Base-by-base conservation (phyloP, 805 yeast species). In the Zygosaccharomyces rouxii region DNA sequence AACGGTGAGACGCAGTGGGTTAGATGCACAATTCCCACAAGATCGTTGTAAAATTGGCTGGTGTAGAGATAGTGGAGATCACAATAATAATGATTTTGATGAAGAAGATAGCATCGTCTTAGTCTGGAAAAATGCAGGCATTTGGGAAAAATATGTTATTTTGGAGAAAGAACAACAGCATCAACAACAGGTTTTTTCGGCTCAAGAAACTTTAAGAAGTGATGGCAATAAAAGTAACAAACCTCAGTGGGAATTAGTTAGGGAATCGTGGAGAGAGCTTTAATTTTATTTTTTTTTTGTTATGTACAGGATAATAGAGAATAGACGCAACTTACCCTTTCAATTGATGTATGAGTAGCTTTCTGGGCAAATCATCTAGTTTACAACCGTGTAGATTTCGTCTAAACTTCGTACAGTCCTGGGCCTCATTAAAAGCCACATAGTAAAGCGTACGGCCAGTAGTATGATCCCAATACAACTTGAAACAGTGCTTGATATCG, bases 61-160 rank as follows among this genome's bases (percentile, higher is more conserved):
- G 69, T 60, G 63, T 37, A 50, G 35, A 38, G 50, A 55, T 44
- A 33, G 41, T 13, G 37, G 44, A 13, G 35, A 38, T 16, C 44
- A 46, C 14, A 30, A 35, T 29, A 49, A 49, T 7, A 44, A 43
- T 0, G 82, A 82, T 5, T 42, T 40, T 21, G 57, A 55, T 11
- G 59, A 57, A 18, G 89, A 86, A 54, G 88, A 81, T 53, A 74
- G 84, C 10, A 68, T 92, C 4, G 75, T 89, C 0, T 75, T 90
- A 0, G 69, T 92, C 2, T 89, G 97, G 96, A 76, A 78, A 49
- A 67, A 70, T 37, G 75, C 80, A 52, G 83, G 84, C 4, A 81
- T 81, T 25, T 88, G 97, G 96, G 97, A 92, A 62, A 88, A 86
- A 63, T 92, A 86, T 64, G 80, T 74, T 11, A 80, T 92, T 31